A percentile compares a stretch with the other conserved stretches of the same genome.
These are phyloP conservation scores for Phoenix roebelenii DNA, from an alignment of 176 grass and related monocot genomes.

Conservation along the genomic window DNA sequence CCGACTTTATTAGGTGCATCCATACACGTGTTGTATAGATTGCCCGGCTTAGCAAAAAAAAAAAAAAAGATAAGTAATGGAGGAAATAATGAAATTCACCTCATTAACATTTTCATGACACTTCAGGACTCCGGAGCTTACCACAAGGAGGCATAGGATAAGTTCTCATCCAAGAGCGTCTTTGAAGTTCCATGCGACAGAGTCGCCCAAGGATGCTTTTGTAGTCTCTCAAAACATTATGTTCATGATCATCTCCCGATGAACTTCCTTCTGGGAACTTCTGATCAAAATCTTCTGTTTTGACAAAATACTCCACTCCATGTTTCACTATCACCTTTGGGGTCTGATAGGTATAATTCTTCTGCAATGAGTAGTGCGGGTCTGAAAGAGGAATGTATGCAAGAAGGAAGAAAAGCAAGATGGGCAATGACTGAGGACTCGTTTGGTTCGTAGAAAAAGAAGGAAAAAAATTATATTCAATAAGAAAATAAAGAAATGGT, in stretches of 20 bases:
- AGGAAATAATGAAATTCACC: constrained; percentile 18
- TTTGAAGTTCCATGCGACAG: constrained; percentile 59
- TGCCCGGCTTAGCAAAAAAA: too few relatives aligned
- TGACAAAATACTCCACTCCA: constrained; percentile 72
- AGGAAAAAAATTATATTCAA: too few relatives aligned
- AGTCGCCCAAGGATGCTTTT: constrained; percentile 42
- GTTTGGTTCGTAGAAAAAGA: too few relatives aligned
- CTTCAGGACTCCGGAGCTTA: constrained; percentile 39
- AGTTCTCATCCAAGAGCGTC: constrained; percentile 42
- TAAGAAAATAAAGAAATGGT: too few relatives aligned
- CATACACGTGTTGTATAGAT: too few relatives aligned
- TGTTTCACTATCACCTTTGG: constrained; percentile 52
- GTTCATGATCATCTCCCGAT: constrained; percentile 57
- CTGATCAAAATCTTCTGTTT: constrained; percentile 67
- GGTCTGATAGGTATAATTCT: constrained; percentile 44
- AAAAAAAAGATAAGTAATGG: neutral
- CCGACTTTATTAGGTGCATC: too few relatives aligned
- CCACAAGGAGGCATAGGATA: constrained; percentile 74
- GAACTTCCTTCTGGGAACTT: constrained; percentile 48
- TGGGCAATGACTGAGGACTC: constrained; percentile 29
- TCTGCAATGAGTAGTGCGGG: constrained; percentile 61
- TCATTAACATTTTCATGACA: constrained; percentile 26
- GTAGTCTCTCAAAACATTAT: constrained; percentile 61
- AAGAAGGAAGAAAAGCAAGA: constrained; percentile 47
- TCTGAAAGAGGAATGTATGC: constrained; percentile 41